Percentiles rank a stretch among this genome's conserved stretches.
Evolutionary conservation across 225 moss, liverwort and hornwort species (phyloP).

Genomic region (Pseudisothecium myosuroides): DNA sequence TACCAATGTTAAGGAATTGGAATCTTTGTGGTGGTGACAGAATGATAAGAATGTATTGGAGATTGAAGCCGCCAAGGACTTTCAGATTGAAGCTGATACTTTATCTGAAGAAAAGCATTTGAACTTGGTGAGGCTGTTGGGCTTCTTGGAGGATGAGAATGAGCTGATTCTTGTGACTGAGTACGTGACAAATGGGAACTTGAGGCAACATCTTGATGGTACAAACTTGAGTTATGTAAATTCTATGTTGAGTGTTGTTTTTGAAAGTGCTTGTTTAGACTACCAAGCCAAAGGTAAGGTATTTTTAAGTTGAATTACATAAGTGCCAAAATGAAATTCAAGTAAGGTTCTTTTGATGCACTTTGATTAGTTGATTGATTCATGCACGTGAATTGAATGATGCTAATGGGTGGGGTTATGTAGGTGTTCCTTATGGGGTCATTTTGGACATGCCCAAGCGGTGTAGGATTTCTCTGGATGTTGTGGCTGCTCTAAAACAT

Average conservation of each 20-base stretch:
- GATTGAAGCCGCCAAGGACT: no score
- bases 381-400: neutral
- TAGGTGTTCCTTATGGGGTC: neutral
- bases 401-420: neutral
- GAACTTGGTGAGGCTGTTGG: neutral
- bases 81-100: neutral
- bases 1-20: neutral
- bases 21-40: neutral
- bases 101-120: neutral
- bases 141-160: neutral
- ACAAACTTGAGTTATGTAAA: neutral
- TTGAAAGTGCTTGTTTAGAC: neutral
- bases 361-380: neutral
- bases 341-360: neutral
- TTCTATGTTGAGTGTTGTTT: neutral
- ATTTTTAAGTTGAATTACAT: neutral
- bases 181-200: neutral
- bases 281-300: neutral
- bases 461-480: neutral
- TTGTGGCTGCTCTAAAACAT: neutral
- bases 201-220: neutral
- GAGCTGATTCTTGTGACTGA: neutral
- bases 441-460: neutral
- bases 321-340: neutral
- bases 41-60: neutral